Conservation (phyloP, 73 alveolate species). For the Paramecium octaurelia region DNA sequence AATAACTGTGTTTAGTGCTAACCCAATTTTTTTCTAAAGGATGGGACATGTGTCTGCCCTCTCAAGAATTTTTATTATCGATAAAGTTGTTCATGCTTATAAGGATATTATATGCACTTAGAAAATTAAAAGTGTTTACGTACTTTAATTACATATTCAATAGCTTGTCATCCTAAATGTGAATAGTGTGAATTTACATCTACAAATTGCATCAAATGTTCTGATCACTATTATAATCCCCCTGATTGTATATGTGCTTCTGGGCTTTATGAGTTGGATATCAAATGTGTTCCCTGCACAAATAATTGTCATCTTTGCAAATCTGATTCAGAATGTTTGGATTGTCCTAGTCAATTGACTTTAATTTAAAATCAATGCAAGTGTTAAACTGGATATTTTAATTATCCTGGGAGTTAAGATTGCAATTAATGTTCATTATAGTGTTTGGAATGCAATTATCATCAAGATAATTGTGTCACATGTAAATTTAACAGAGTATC, state of each 20-base stretch:
- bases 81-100: neutral
- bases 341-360: neutral
- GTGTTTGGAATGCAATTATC: neutral
- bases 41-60: neutral
- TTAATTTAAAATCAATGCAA: neutral
- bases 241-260: neutral
- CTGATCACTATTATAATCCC: neutral
- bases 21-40: neutral
- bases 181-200: neutral
- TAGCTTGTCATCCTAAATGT: neutral
- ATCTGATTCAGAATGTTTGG: neutral
- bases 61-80: neutral
- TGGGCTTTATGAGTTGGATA: neutral
- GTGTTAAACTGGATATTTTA: neutral
- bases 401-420: neutral
- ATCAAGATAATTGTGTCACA: neutral
- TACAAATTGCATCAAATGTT: neutral
- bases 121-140: neutral
- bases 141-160: neutral
- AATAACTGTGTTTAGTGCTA: neutral
- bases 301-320: constrained; percentile 1
- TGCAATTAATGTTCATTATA: neutral
- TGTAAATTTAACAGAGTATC: neutral
- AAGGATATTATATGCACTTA: neutral
- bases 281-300: neutral